Evolutionary conservation across 148 eudicot genomes (phyloP).

Genomic region (Selenicereus undatus): DNA sequence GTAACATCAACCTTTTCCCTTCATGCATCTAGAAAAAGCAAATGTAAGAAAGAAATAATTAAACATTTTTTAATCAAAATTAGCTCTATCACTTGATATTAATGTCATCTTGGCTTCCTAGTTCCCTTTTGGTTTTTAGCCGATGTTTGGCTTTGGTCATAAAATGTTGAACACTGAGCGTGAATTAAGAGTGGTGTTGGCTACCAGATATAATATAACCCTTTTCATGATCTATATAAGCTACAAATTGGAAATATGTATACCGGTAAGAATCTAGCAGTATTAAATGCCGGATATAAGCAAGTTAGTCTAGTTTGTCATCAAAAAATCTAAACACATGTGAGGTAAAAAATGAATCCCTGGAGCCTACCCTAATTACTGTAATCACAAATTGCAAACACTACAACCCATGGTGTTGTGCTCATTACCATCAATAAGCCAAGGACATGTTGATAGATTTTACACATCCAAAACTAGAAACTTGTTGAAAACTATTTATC

Average conservation of each 20-base stretch:
- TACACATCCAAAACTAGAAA: too few relatives aligned
- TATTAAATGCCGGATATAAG: too few relatives aligned
- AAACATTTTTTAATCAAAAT: not conserved
- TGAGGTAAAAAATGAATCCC: not conserved
- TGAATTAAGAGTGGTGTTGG: not conserved
- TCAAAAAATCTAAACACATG: too few relatives aligned
- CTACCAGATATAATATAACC: too few relatives aligned
- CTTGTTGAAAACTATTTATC: too few relatives aligned
- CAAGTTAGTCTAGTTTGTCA: too few relatives aligned
- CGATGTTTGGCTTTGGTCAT: not conserved
- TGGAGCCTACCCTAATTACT: not conserved
- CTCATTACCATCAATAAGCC: too few relatives aligned
- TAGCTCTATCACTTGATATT: not conserved
- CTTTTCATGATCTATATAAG: not conserved
- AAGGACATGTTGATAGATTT: too few relatives aligned
- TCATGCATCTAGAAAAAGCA: constrained; percentile 25
- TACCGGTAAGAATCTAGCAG: not conserved
- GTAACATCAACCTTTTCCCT: constrained; percentile 40
- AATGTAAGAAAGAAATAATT: not conserved
- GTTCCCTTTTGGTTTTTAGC: not conserved
- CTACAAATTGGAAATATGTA: not conserved
- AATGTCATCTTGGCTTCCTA: not conserved
- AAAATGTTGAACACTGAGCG: too few relatives aligned
- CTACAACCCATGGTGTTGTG: too few relatives aligned
- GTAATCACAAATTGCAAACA: too few relatives aligned